phyloP scores from a whole-genome alignment of 495 filamentous ascomycete genomes.

The Neurospora sp. region DNA sequence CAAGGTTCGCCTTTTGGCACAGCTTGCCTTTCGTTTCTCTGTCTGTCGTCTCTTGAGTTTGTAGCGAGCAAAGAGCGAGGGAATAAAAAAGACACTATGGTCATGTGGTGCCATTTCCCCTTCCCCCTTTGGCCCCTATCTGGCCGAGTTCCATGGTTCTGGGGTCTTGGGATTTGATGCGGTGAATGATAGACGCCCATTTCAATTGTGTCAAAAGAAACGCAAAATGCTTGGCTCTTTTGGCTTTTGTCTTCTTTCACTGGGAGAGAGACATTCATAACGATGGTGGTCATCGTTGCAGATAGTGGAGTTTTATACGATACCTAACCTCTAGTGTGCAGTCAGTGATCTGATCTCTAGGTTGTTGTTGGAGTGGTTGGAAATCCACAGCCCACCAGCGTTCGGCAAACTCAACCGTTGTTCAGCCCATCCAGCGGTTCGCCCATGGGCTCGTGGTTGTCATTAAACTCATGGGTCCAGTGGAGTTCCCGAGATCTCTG shows the following conservation, averaged over 20 bases:
- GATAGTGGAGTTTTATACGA: background rate
- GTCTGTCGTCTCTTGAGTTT: background rate
- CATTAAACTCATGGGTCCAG: background rate
- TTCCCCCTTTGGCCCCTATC: background rate
- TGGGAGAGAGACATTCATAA: background rate
- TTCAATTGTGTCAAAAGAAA: background rate
- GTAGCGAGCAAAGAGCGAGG: background rate
- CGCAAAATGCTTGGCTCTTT: background rate
- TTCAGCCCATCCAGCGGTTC: background rate
- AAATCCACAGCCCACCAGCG: background rate
- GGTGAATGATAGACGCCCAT: background rate
- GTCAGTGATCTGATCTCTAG: background rate
- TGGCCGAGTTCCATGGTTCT: background rate
- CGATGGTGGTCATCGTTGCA: background rate
- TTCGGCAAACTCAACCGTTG: background rate
- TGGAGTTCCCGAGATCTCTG: background rate
- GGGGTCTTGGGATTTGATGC: background rate
- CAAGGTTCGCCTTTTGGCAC: background rate
- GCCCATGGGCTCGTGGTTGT: background rate
- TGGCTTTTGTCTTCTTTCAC: background rate
- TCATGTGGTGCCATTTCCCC: background rate
- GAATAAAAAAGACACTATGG: background rate
- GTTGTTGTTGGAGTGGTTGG: background rate
- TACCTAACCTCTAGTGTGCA: background rate
- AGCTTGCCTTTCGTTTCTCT: background rate